Percentiles rank a stretch among this genome's conserved stretches.
phyloP scores from a whole-genome alignment of 139 green algal genomes.

The Coccomyxa sp. region DNA sequence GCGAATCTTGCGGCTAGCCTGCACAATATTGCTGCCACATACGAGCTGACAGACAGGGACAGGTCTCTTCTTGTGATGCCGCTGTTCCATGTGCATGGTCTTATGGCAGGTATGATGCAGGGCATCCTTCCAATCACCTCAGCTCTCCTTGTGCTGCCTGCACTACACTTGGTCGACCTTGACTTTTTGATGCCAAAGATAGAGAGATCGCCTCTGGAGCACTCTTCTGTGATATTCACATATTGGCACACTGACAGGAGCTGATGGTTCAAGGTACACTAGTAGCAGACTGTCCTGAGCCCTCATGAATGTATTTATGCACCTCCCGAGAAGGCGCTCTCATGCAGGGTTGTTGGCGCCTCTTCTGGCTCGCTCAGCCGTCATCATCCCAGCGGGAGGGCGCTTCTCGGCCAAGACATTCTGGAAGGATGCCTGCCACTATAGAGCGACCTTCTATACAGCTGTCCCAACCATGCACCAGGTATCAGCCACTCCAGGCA shows the following conservation, averaged over 20 bases:
- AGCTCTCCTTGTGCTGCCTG: no score
- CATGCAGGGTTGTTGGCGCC: conserved; percentile 60
- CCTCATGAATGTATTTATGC: no score
- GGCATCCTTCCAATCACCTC: no score
- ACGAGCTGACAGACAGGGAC: conserved; percentile 63
- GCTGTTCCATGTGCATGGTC: conserved; percentile 89
- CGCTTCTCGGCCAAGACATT: conserved; percentile 67
- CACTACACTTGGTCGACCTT: no score
- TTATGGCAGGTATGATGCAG: conserved; percentile 68
- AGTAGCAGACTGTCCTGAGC: no score
- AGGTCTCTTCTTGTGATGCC: conserved; percentile 75
- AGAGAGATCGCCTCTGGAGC: no score
- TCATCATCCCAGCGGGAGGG: conserved; percentile 56
- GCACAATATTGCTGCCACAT: conserved; percentile 71
- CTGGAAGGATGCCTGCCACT: conserved; percentile 55
- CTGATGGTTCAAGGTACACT: no score
- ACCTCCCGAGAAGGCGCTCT: no score
- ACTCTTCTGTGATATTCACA: no score
- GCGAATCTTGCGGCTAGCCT: conserved; percentile 70
- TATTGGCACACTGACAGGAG: no score
- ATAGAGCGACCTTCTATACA: conserved; percentile 81
- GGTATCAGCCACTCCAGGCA: conserved; percentile 10
- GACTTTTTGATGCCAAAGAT: no score
- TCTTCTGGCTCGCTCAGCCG: conserved; percentile 47
- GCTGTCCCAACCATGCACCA: conserved; percentile 88